Evolutionary conservation across 441 rosid genomes (phyloP).

Genomic region (Macaranga tanarius): DNA sequence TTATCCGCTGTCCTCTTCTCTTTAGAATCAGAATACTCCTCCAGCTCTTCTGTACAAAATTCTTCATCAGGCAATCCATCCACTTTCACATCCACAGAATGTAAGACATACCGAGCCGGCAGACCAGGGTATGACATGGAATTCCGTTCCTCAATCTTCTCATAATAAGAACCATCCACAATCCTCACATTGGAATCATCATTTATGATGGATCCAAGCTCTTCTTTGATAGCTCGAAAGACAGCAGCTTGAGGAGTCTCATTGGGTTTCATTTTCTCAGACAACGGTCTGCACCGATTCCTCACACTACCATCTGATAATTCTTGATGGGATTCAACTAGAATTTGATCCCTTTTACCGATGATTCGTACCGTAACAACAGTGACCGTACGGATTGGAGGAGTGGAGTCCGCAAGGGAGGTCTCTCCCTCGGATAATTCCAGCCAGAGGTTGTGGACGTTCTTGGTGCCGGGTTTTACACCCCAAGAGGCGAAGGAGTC

Average conservation of each 20-base stretch:
- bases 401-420: conserved; percentile 62
- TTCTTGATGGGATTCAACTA: conserved; percentile 77
- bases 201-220: conserved; percentile 52
- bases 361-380: conserved; percentile 60
- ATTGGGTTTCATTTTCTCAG: conserved; percentile 89
- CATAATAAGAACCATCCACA: conserved; percentile 54
- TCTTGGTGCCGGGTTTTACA: conserved; percentile 83
- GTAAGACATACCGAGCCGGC: conserved; percentile 71
- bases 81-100: conserved; percentile 62
- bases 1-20: conserved; percentile 39
- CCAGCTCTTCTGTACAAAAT: conserved; percentile 66
- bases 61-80: conserved; percentile 87
- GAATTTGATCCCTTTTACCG: conserved; percentile 35
- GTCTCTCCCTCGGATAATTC: conserved; percentile 84
- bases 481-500: conserved; percentile 88
- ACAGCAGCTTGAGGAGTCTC: conserved; percentile 66
- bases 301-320: conserved; percentile 71
- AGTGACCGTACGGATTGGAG: conserved; percentile 70
- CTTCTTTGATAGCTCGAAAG: conserved; percentile 69
- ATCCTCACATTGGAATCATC: conserved; percentile 34
- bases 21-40: conserved; percentile 50
- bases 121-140: conserved; percentile 77
- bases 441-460: conserved; percentile 92
- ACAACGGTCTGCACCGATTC: conserved; percentile 61
- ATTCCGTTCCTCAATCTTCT: conserved; percentile 66